phyloP scores from a whole-genome alignment of 2,329 filamentous ascomycete genomes.

The Penicillium sp. region DNA sequence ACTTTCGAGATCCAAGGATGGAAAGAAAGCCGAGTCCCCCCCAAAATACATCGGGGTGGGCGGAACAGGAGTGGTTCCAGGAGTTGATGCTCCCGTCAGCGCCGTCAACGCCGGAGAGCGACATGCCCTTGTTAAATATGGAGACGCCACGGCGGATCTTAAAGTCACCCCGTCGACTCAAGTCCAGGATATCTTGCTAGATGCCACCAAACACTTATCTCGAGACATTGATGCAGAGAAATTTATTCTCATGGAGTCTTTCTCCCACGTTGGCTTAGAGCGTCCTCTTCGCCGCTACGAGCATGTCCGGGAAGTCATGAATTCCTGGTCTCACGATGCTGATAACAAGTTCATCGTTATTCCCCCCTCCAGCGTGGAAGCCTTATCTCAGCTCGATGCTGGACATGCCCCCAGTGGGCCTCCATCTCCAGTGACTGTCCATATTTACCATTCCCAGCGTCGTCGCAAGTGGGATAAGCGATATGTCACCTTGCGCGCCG shows the following conservation, averaged over 20 bases:
- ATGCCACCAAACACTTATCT: conserved; percentile 55
- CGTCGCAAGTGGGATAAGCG: conserved; percentile 84
- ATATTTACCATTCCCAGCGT: conserved; percentile 70
- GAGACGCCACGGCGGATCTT: conserved; percentile 60
- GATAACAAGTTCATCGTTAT: conserved; percentile 66
- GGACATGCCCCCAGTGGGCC: conserved; percentile 54
- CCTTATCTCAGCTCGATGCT: conserved; percentile 48
- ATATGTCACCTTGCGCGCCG: conserved; percentile 61
- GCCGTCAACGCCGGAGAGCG: conserved; percentile 72
- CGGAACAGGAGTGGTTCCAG: conserved; percentile 35
- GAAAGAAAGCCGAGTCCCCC: conserved; percentile 8
- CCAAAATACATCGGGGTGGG: conserved; percentile 19
- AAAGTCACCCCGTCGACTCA: conserved; percentile 67
- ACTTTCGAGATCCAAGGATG: conserved; percentile 15
- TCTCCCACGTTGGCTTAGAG: conserved; percentile 65
- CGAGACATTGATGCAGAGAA: conserved; percentile 56
- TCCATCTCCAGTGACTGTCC: conserved; percentile 58
- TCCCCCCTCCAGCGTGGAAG: conserved; percentile 48
- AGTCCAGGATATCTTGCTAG: conserved; percentile 61
- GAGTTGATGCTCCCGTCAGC: conserved; percentile 67
- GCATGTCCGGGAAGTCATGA: conserved; percentile 74
- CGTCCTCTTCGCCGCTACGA: conserved; percentile 78
- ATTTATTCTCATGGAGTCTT: conserved; percentile 70
- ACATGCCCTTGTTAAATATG: conserved; percentile 63
- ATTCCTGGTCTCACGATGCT: conserved; percentile 78